Conservation (phyloP, 805 yeast species). For the Candida vartiovaarae region DNA sequence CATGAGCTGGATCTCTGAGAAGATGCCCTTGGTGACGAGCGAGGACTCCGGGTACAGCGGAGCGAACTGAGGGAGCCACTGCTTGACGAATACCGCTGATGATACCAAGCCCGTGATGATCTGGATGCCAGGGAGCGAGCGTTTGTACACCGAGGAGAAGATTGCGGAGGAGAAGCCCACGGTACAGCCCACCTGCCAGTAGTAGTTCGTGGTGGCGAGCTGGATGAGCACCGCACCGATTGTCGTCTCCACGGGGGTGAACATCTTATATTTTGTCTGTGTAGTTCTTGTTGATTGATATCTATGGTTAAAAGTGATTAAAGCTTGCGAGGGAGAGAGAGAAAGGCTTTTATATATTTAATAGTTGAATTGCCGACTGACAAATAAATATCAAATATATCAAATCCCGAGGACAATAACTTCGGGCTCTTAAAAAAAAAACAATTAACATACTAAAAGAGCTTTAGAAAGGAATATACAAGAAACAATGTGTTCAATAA, state of each 20-base stretch:
- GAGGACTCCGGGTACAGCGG: slow-evolving; percentile 16
- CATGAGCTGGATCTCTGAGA: neutral
- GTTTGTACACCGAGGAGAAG: slow-evolving; percentile 24
- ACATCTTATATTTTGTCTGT: slow-evolving; percentile 9
- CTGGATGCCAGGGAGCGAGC: slow-evolving; percentile 24
- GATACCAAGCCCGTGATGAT: slow-evolving; percentile 30
- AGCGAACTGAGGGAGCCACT: slow-evolving; percentile 24
- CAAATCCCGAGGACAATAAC: neutral
- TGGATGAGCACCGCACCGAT: slow-evolving; percentile 43
- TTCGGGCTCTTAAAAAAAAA: too few relatives aligned
- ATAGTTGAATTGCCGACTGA: too few relatives aligned
- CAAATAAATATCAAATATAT: neutral
- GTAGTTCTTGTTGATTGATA: too few relatives aligned
- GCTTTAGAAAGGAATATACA: too few relatives aligned
- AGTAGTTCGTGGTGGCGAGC: slow-evolving; percentile 36
- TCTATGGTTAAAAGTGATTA: neutral
- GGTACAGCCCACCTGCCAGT: slow-evolving; percentile 32
- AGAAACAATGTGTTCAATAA: too few relatives aligned
- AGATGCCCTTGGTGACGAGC: slow-evolving; percentile 1
- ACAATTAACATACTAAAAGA: too few relatives aligned
- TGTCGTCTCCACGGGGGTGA: slow-evolving; percentile 37
- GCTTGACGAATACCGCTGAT: slow-evolving; percentile 22
- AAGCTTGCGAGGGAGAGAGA: too few relatives aligned
- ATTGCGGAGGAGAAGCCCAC: slow-evolving; percentile 42
- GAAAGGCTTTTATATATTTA: too few relatives aligned